phyloP scores from a whole-genome alignment of 2,329 filamentous ascomycete species.

The Fusarium austroafricanum region DNA sequence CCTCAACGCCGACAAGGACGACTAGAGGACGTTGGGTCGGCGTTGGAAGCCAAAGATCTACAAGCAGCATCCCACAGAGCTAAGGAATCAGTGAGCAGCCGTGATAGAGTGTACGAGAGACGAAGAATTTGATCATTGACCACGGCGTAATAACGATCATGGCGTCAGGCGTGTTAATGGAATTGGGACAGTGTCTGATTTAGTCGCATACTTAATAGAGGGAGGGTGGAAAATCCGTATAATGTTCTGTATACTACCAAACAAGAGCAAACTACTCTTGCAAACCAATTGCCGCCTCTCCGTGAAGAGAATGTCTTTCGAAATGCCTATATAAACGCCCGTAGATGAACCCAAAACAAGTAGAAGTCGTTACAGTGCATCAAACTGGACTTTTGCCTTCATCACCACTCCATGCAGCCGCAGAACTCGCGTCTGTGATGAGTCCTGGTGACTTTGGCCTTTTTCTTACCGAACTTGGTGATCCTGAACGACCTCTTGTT shows the following conservation, averaged over 20 bases:
- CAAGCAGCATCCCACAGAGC: constrained; percentile 1
- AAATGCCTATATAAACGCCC: constrained; percentile 41
- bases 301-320: constrained; percentile 35
- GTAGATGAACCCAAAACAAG: constrained; percentile 24
- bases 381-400: constrained; percentile 17
- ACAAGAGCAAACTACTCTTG: constrained; percentile 39
- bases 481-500: constrained; percentile 28
- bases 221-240: constrained; percentile 33
- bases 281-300: constrained; percentile 41
- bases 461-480: constrained; percentile 28
- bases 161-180: constrained; percentile 45
- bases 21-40: constrained; percentile 51
- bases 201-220: constrained; percentile 37
- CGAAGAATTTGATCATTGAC: constrained; percentile 43
- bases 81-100: constrained; percentile 2
- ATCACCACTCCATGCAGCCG: constrained; percentile 40
- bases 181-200: constrained; percentile 25
- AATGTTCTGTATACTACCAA: constrained; percentile 43
- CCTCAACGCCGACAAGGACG: constrained; percentile 68
- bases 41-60: constrained; percentile 14
- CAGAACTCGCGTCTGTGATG: constrained; percentile 47
- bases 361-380: not conserved
- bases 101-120: constrained; percentile 43
- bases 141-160: constrained; percentile 39
- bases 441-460: constrained; percentile 44